Percentiles rank a stretch among this genome's conserved stretches.
Conservation (phyloP, 306 rosid genomes). For the Delonix regia region DNA sequence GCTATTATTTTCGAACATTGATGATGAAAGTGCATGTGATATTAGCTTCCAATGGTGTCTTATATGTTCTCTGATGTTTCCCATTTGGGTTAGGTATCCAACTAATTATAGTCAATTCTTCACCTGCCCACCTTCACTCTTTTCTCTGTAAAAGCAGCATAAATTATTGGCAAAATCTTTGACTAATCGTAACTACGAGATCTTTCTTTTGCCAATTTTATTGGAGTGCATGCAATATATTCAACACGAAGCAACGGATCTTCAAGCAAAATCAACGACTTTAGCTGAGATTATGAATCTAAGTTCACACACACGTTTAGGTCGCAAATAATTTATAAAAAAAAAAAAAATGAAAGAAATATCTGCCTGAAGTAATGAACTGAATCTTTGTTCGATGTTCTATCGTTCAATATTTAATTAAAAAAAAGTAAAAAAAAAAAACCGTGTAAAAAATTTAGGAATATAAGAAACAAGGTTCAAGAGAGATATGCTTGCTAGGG, state of each 20-base stretch:
- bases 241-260: neutral
- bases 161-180: slow-evolving; percentile 32
- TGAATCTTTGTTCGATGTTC: no score
- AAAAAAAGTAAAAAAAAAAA: no score
- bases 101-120: slow-evolving; percentile 18
- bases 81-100: neutral
- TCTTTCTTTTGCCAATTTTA: neutral
- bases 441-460: no score
- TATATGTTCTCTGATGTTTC: neutral
- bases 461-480: no score
- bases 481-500: no score
- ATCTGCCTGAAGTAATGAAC: no score
- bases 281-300: no score
- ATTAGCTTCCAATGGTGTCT: neutral
- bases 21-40: slow-evolving; percentile 36
- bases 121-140: slow-evolving; percentile 15
- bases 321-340: no score
- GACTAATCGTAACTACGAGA: neutral
- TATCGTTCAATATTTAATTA: no score
- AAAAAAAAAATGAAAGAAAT: no score
- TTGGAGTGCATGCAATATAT: neutral
- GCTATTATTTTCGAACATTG: neutral
- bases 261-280: neutral
- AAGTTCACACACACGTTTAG: no score
- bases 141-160: slow-evolving; percentile 25